Evolutionary conservation across 179 eudicot genomes (phyloP).

Genomic region (Vitellaria paradoxa): DNA sequence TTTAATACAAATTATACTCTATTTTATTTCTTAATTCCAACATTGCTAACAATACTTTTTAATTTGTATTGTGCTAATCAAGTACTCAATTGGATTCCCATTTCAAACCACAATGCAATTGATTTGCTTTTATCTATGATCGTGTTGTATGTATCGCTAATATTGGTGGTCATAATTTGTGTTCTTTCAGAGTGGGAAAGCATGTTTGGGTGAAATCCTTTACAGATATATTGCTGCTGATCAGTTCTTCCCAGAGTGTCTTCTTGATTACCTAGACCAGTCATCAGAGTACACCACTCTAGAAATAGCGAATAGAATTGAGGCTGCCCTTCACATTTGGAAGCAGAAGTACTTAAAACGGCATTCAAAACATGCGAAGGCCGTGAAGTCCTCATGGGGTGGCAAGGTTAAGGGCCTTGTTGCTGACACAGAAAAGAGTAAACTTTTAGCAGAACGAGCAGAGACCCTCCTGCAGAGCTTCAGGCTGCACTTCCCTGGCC

Average conservation of each 20-base stretch:
- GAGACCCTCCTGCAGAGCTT: slow-evolving; percentile 4
- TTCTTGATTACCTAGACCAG: slow-evolving; percentile 23
- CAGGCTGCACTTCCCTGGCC: slow-evolving; percentile 5
- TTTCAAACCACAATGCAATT: background rate
- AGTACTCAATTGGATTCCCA: background rate
- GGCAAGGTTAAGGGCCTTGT: slow-evolving; percentile 5
- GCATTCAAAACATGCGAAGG: background rate
- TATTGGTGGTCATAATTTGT: background rate
- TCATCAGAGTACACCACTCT: slow-evolving; percentile 20
- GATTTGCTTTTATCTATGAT: background rate
- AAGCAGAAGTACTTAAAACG: slow-evolving; percentile 3
- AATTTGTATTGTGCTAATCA: no score
- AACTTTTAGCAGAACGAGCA: slow-evolving; percentile 10
- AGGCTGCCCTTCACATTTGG: slow-evolving; percentile 23
- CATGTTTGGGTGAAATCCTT: slow-evolving; percentile 21
- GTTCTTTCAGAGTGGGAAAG: slow-evolving; percentile 19
- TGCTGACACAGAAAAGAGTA: slow-evolving; percentile 8
- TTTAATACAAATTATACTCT: background rate
- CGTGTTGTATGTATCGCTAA: background rate
- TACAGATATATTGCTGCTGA: slow-evolving; percentile 21
- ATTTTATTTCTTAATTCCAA: background rate
- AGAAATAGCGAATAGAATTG: slow-evolving; percentile 24
- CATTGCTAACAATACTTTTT: background rate
- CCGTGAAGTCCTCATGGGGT: slow-evolving; percentile 11
- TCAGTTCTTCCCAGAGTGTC: slow-evolving; percentile 20